Evolutionary conservation across 2,329 filamentous ascomycete species (phyloP).

Genomic region (Talaromyces funiculosus): DNA sequence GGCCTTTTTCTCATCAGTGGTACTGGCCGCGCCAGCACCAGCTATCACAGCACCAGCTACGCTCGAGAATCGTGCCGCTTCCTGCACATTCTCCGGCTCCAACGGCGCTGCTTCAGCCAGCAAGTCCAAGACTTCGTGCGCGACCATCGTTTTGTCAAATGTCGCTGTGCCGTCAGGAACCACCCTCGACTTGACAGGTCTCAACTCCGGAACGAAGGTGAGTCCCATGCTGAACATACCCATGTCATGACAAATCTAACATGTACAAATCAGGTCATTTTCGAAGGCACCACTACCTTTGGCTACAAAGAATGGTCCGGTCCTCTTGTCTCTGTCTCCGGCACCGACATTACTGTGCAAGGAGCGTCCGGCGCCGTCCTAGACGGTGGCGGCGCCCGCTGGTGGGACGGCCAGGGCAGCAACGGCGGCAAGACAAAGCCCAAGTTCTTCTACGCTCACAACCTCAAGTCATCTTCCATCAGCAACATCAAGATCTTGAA

Average conservation of each 20-base stretch:
- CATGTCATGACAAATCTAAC: neutral
- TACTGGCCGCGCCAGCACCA: neutral
- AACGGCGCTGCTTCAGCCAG: slow-evolving; percentile 19
- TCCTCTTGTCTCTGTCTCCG: slow-evolving; percentile 58
- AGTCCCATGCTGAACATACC: neutral
- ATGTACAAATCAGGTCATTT: slow-evolving; percentile 45
- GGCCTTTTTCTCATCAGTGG: neutral
- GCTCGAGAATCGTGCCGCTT: slow-evolving; percentile 2
- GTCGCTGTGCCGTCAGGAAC: slow-evolving; percentile 30
- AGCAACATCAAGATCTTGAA: slow-evolving; percentile 28
- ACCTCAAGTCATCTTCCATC: slow-evolving; percentile 26
- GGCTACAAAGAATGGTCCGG: slow-evolving; percentile 62
- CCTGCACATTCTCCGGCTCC: slow-evolving; percentile 23
- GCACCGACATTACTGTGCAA: slow-evolving; percentile 50
- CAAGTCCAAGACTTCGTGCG: slow-evolving; percentile 25
- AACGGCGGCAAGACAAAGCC: slow-evolving; percentile 61
- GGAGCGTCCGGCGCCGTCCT: slow-evolving; percentile 50
- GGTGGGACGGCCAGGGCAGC: slow-evolving; percentile 58
- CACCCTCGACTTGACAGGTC: slow-evolving; percentile 28
- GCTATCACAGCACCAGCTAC: neutral
- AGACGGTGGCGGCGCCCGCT: slow-evolving; percentile 52
- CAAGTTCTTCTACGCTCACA: slow-evolving; percentile 53
- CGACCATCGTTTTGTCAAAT: slow-evolving; percentile 29
- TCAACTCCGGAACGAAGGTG: slow-evolving; percentile 14
- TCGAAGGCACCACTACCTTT: slow-evolving; percentile 62